These are phyloP conservation scores for Curvularia eragrostidis DNA, from an alignment of 2,329 filamentous ascomycete species.

Conservation along the genomic window DNA sequence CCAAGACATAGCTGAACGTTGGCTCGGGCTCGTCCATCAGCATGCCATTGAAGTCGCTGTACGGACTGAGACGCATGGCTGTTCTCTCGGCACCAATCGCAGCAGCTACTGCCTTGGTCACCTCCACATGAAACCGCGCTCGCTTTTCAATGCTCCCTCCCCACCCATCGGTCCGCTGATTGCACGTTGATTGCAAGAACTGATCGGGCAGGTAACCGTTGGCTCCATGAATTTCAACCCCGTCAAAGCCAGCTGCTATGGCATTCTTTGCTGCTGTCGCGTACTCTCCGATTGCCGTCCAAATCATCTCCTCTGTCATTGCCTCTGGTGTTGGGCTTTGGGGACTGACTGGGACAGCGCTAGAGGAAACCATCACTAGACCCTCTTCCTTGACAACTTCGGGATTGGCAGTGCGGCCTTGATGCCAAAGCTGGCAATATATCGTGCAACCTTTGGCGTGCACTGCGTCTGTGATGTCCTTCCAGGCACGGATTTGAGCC, in stretches of 20 bases:
- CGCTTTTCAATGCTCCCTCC: slow-evolving; percentile 60
- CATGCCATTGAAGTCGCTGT: slow-evolving; percentile 68
- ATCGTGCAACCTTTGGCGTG: slow-evolving; percentile 66
- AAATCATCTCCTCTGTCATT: slow-evolving; percentile 48
- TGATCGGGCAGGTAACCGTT: slow-evolving; percentile 72
- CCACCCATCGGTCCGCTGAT: slow-evolving; percentile 58
- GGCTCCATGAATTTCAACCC: slow-evolving; percentile 62
- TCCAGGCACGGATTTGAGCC: slow-evolving; percentile 60
- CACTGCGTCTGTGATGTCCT: slow-evolving; percentile 63
- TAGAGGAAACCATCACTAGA: slow-evolving; percentile 35
- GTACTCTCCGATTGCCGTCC: slow-evolving; percentile 43
- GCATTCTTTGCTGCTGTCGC: slow-evolving; percentile 53
- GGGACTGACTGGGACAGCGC: slow-evolving; percentile 42
- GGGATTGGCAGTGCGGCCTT: slow-evolving; percentile 60
- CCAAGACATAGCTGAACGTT: slow-evolving; percentile 8
- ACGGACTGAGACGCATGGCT: slow-evolving; percentile 67
- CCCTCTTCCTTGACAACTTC: slow-evolving; percentile 40
- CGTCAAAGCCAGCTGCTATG: slow-evolving; percentile 63
- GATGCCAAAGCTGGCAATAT: slow-evolving; percentile 65
- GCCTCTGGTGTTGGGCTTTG: slow-evolving; percentile 33
- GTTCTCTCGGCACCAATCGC: slow-evolving; percentile 61
- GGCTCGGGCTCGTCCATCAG: slow-evolving; percentile 60
- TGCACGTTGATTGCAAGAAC: slow-evolving; percentile 66
- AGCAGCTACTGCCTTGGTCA: slow-evolving; percentile 56
- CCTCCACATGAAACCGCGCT: slow-evolving; percentile 59